Evolutionary conservation across 345 rosid species (phyloP).

Genomic region (Anacardium occidentale): DNA sequence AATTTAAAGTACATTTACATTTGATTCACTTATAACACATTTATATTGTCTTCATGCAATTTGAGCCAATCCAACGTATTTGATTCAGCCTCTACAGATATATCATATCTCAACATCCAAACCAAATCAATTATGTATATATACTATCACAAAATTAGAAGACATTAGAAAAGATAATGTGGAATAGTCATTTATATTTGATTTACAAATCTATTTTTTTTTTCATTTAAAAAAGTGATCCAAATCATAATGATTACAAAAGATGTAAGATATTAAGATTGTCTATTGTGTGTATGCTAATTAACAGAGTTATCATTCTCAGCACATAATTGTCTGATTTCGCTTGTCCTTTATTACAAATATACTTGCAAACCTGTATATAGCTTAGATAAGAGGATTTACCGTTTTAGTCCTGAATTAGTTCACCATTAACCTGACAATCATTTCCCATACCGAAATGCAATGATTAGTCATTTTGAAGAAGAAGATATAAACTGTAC

Average conservation of each 20-base stretch:
- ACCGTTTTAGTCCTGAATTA: conserved; percentile 10
- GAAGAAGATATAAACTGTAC: conserved; percentile 29
- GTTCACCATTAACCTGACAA: conserved; percentile 1
- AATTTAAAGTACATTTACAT: not conserved
- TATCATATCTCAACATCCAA: not conserved
- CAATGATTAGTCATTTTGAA: not conserved
- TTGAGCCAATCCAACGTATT: too few species aligned
- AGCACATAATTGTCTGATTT: not conserved
- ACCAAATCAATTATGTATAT: conserved; percentile 1
- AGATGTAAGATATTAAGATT: not conserved
- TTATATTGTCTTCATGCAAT: too few species aligned
- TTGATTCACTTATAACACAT: not conserved
- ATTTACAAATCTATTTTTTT: too few species aligned
- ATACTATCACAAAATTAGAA: not conserved
- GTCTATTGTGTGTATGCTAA: not conserved
- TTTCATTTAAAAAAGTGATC: too few species aligned
- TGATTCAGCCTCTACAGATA: not conserved
- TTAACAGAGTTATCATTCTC: not conserved
- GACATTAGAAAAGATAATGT: too few species aligned
- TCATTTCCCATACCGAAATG: not conserved
- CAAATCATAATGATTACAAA: not conserved
- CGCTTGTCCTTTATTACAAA: conserved; percentile 1
- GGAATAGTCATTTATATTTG: not conserved
- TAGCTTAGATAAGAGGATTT: not conserved
- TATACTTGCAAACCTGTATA: conserved; percentile 2